A percentile compares a stretch with the other conserved stretches of the same genome.
Conservation (phyloP, 768 basidiomycete genomes). For the Infundibulicybe gibba region DNA sequence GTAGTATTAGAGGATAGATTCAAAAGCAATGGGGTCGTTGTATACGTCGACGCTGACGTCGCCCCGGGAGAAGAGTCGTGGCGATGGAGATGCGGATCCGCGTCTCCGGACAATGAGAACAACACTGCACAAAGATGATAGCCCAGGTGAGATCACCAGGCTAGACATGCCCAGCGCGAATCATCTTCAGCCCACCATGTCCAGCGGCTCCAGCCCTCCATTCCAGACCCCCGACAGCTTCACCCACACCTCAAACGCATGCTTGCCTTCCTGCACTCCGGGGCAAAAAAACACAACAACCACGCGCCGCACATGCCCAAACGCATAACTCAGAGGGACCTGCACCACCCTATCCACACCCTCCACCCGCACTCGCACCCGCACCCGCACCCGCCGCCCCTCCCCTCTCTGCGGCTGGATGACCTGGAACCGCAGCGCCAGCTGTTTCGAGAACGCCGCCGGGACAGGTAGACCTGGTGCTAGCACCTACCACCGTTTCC, state of each 20-base stretch:
- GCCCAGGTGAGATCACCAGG: constrained; percentile 38
- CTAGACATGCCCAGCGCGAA: constrained; percentile 58
- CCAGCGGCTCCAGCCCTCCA: constrained; percentile 59
- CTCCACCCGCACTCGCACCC: too few relatives aligned
- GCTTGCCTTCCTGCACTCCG: constrained; percentile 29
- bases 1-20: constrained; percentile 2
- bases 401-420: constrained; percentile 32
- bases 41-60: constrained; percentile 16
- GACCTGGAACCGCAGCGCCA: constrained; percentile 63
- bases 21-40: constrained; percentile 14
- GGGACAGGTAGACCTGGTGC: constrained; percentile 34
- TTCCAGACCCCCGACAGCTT: constrained; percentile 46
- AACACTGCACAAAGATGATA: constrained; percentile 56
- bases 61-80: constrained; percentile 41
- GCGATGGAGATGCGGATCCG: constrained; percentile 66
- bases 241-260: constrained; percentile 58
- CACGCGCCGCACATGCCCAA: constrained; percentile 60
- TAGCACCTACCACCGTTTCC: constrained; percentile 40
- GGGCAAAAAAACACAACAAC: constrained; percentile 58
- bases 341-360: constrained; percentile 58
- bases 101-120: constrained; percentile 21
- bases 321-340: constrained; percentile 68
- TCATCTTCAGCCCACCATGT: constrained; percentile 73
- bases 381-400: constrained; percentile 43
- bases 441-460: constrained; percentile 55